A percentile compares a stretch with the other conserved stretches of the same genome.
phyloP scores from a whole-genome alignment of 345 rosid genomes.

The Populus simonii region DNA sequence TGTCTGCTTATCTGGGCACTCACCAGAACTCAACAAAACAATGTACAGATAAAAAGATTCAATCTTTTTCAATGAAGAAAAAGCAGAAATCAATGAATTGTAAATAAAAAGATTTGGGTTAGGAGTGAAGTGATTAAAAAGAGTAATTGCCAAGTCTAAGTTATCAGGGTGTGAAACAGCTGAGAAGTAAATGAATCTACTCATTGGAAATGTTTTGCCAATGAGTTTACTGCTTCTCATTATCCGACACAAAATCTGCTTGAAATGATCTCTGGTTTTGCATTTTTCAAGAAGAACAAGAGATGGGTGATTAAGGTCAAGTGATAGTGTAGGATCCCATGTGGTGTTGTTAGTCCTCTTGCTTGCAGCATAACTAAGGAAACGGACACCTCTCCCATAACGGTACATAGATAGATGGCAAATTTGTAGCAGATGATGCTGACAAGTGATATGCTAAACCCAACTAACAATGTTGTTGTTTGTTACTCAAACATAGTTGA shows the following conservation, averaged over 20 bases:
- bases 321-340: slow-evolving; percentile 52
- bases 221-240: slow-evolving; percentile 48
- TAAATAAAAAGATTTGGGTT: slow-evolving; percentile 45
- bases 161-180: slow-evolving; percentile 48
- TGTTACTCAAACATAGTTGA: neutral
- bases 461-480: neutral
- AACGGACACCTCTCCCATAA: slow-evolving; percentile 33
- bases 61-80: neutral
- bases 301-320: slow-evolving; percentile 41
- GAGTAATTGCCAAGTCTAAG: slow-evolving; percentile 38
- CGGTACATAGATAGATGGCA: slow-evolving; percentile 1
- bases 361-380: slow-evolving; percentile 16
- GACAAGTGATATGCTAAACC: no score
- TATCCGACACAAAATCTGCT: slow-evolving; percentile 47
- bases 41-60: slow-evolving; percentile 34
- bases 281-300: slow-evolving; percentile 49
- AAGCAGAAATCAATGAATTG: slow-evolving; percentile 48
- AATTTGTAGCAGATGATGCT: neutral
- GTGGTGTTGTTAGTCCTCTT: slow-evolving; percentile 18
- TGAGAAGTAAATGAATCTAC: slow-evolving; percentile 49
- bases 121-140: slow-evolving; percentile 44
- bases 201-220: slow-evolving; percentile 53
- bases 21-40: slow-evolving; percentile 38
- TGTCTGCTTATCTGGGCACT: slow-evolving; percentile 47
- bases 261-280: slow-evolving; percentile 42